Evolutionary conservation across 176 grass and related monocot species (phyloP), one percentile per base, ranked within the genome.

Genomic region (Themeda triandra): DNA sequence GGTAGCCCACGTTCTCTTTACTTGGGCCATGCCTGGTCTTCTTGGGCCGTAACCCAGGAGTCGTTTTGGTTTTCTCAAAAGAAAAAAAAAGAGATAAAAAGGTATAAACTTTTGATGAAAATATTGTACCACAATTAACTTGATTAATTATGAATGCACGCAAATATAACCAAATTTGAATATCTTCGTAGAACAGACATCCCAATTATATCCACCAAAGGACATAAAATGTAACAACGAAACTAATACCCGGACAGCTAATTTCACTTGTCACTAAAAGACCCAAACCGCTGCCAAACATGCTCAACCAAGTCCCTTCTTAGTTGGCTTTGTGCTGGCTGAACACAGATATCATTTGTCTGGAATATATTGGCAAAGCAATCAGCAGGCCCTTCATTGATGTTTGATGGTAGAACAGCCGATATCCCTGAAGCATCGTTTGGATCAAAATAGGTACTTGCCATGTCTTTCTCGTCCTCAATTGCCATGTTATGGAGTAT

Each of bases 401-500:
- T 59, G 35, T 44, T 65, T 68, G 78, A 42, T 23, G 39, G 63
- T 45, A 56, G 46, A 82, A 41, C 46, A 76, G 17, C 19, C 4
- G 36, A 67, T 60, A n/a, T 68, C 13, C 63, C 70, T 59, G 71
- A 81, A 67, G 53, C 53, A 53, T 76, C 71, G 0, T 44, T 59
- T 18, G 46, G 32, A 21, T 87, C 71, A 58, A 82, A 87, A 75
- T 25, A 87, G 56, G 46, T 2, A 35, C 35, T 81, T 21, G 70
- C 25, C 70, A 68, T 87, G 40, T 82, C 78, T 68, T 87, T 73
- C 62, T 87, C 70, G 4, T 82, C 78, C 48, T 87, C 78, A 67
- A 87, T 37, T 76, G 78, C n/a, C 78, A 87, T 81, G 23, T 87
- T 87, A 58, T 87, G 85, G 11, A 82, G 85, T 87, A 81, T 87